phyloP scores from a whole-genome alignment of 768 basidiomycete species.

The Mycena chlorophos region DNA sequence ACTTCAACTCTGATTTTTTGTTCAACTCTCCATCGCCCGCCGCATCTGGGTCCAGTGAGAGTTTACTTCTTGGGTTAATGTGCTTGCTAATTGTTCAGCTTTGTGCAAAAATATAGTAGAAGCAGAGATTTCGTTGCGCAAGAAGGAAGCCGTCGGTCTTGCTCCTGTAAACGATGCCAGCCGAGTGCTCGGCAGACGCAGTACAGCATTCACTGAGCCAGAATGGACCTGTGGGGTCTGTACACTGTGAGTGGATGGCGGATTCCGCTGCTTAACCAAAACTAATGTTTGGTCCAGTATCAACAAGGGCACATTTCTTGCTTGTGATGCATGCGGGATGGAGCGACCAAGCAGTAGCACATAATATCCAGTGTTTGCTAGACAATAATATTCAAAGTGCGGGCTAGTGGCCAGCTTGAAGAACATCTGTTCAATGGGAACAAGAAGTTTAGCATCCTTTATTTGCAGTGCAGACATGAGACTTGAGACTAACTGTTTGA shows the following conservation, averaged over 20 bases:
- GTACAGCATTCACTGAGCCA: background rate
- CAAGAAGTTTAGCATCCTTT: too few relatives aligned
- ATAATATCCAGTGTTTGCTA: too few relatives aligned
- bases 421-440: too few relatives aligned
- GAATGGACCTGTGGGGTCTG: slow-evolving; percentile 61
- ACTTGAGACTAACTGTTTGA: too few relatives aligned
- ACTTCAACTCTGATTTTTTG: slow-evolving; percentile 54
- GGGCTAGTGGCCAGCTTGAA: too few relatives aligned
- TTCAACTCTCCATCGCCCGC: slow-evolving; percentile 34
- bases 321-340: slow-evolving; percentile 63
- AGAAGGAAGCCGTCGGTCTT: slow-evolving; percentile 47
- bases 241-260: slow-evolving; percentile 73
- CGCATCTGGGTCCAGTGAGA: slow-evolving; percentile 37
- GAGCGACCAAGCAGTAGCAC: background rate
- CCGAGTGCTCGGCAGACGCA: slow-evolving; percentile 24
- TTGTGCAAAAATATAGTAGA: slow-evolving; percentile 38
- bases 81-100: slow-evolving; percentile 1
- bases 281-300: slow-evolving; percentile 34
- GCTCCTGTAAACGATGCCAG: slow-evolving; percentile 32
- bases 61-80: slow-evolving; percentile 8
- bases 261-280: too few relatives aligned
- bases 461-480: too few relatives aligned
- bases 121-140: slow-evolving; percentile 45
- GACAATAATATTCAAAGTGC: too few relatives aligned
- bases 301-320: slow-evolving; percentile 54